Conservation (phyloP, 257 asterid genomes). For the Jacaranda mimosifolia region DNA sequence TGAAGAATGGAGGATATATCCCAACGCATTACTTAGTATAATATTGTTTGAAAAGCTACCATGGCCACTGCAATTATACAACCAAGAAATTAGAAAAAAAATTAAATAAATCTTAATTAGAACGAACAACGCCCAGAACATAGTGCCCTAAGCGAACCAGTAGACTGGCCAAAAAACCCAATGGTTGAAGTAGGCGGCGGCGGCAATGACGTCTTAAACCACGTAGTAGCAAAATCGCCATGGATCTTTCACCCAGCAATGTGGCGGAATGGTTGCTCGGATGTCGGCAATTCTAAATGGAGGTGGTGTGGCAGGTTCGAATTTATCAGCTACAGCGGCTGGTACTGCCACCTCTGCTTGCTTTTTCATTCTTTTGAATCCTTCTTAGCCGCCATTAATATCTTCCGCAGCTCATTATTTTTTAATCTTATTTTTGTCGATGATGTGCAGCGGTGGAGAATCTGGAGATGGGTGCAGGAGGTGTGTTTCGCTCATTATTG, state of each 20-base stretch:
- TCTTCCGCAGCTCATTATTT: not conserved
- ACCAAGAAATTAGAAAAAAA: not conserved
- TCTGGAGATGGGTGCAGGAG: too few relatives aligned
- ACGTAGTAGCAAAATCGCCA: conserved; percentile 60
- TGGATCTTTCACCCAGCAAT: conserved; percentile 75
- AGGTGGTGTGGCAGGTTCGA: conserved; percentile 71
- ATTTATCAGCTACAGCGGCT: conserved; percentile 27
- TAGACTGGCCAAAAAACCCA: conserved; percentile 63
- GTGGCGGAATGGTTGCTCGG: conserved; percentile 66
- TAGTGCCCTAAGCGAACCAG: conserved; percentile 69
- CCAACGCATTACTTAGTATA: conserved; percentile 58
- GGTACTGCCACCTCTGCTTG: not conserved
- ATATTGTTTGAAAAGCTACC: conserved; percentile 69
- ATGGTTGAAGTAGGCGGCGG: conserved; percentile 45
- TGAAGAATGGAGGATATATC: conserved; percentile 70
- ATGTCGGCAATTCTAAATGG: conserved; percentile 66
- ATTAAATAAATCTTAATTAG: not conserved
- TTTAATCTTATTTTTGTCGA: too few relatives aligned
- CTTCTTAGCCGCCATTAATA: conserved; percentile 27
- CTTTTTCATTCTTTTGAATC: conserved; percentile 31
- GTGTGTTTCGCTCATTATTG: too few relatives aligned
- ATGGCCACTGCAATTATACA: conserved; percentile 73
- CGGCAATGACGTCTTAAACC: conserved; percentile 45
- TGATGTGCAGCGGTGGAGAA: too few relatives aligned
- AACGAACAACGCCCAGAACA: conserved; percentile 79